Base-by-base conservation (phyloP, 2,329 filamentous ascomycete genomes). In the Rachicladosporium sp. region DNA sequence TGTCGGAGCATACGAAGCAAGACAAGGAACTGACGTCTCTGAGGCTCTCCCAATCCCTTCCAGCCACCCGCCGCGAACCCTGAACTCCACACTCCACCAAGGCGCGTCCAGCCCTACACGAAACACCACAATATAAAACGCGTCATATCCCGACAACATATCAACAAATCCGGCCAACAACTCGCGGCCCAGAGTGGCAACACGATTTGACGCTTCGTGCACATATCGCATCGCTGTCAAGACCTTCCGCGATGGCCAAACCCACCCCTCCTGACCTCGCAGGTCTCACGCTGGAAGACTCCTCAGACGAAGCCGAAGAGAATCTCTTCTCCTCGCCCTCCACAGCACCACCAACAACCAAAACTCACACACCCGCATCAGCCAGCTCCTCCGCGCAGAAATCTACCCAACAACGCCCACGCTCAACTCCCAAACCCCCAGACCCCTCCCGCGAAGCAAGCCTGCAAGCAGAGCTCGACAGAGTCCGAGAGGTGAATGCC, bases 401-500 rank as follows among this genome's bases (percentile, higher is more conserved):
- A 56, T 51, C 50, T 59, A 48, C 62, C 65, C 56, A 46, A 59
- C 45, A 42, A 57, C 46, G 36, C 51, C 47, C 40, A 51, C 43
- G 47, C 51, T 52, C 31, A 52, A 51, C 10, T 48, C 53, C 10
- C 43, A 53, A 42, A 45, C 54, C 43, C 46, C 61, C 44, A 50
- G 49, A 75, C 66, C 44, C 51, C 52, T 42, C 59, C 38, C 80
- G 83, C 34, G 85, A 94, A 46, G 76, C 76, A 2, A 73, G 76
- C 10, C 67, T 98, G 50, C 79, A 75, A 10, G 78, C 74, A 41
- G 91, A 98, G 62, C 67, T 96, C 21, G 79, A 87, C 46, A 82
- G 80, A 35, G 79, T 98, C 27, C 78, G 81, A 43, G 81, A 81
- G 50, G 83, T 96, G 57, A 98, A 98, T 62, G 73, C 79, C 50